Conservation (phyloP, 768 basidiomycete species). For the Russula lepida region DNA sequence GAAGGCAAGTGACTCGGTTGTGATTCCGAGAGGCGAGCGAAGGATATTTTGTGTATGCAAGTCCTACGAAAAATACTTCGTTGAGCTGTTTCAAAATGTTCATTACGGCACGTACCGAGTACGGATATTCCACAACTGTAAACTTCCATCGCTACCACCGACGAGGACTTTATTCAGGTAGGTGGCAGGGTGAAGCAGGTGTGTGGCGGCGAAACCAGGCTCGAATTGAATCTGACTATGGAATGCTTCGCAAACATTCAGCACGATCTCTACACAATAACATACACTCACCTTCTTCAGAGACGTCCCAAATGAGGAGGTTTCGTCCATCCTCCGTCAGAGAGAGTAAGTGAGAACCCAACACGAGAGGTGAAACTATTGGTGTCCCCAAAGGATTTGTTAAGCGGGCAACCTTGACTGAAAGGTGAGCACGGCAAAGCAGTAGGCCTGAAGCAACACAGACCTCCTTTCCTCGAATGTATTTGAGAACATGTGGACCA, state of each 20-base stretch:
- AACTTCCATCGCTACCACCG: slow-evolving; percentile 65
- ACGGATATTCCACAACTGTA: slow-evolving; percentile 93
- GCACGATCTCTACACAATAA: background rate
- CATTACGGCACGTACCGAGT: slow-evolving; percentile 48
- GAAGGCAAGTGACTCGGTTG: slow-evolving; percentile 26
- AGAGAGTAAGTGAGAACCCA: slow-evolving; percentile 74
- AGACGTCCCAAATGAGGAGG: slow-evolving; percentile 72
- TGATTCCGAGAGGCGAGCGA: slow-evolving; percentile 42
- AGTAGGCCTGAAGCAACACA: background rate
- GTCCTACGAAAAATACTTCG: slow-evolving; percentile 38
- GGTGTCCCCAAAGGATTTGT: slow-evolving; percentile 55
- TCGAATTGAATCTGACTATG: slow-evolving; percentile 72
- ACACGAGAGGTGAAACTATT: slow-evolving; percentile 61
- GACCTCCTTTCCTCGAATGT: slow-evolving; percentile 84
- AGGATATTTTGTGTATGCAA: slow-evolving; percentile 72
- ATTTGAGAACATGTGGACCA: slow-evolving; percentile 63
- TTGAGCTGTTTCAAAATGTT: slow-evolving; percentile 1
- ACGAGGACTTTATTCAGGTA: slow-evolving; percentile 95
- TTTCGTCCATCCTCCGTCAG: slow-evolving; percentile 70
- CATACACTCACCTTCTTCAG: slow-evolving; percentile 40
- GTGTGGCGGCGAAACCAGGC: slow-evolving; percentile 74
- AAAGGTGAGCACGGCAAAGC: slow-evolving; percentile 10
- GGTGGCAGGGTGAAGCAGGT: slow-evolving; percentile 86
- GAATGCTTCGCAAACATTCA: slow-evolving; percentile 2
- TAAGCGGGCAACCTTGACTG: slow-evolving; percentile 43